Conservation (phyloP, 441 rosid species). For the Monsonia emarginata region DNA sequence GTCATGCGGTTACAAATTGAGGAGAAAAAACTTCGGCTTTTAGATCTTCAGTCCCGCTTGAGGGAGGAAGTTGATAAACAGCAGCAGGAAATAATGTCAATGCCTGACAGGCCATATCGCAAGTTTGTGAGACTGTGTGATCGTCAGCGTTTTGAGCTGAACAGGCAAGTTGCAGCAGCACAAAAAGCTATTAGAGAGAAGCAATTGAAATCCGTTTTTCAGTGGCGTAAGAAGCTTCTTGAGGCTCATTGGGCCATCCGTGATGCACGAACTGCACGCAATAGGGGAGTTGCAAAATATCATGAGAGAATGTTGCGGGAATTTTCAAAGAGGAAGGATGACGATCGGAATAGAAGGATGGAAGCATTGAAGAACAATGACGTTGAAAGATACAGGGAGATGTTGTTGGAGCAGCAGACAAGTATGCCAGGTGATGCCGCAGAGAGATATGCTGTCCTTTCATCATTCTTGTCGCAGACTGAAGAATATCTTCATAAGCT, state of each 20-base stretch:
- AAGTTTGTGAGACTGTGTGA: slow-evolving; percentile 96
- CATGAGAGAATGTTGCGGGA: slow-evolving; percentile 95
- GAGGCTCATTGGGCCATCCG: slow-evolving; percentile 99
- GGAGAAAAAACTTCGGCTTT: slow-evolving; percentile 81
- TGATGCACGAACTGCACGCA: slow-evolving; percentile 97
- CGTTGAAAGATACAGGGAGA: slow-evolving; percentile 97
- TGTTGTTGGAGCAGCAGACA: slow-evolving; percentile 97
- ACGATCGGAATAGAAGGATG: slow-evolving; percentile 93
- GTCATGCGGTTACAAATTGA: slow-evolving; percentile 94
- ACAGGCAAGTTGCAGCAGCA: slow-evolving; percentile 79
- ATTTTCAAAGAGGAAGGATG: slow-evolving; percentile 92
- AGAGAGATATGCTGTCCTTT: slow-evolving; percentile 92
- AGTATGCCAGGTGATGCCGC: slow-evolving; percentile 82
- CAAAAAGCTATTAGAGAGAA: slow-evolving; percentile 85
- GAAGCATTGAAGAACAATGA: slow-evolving; percentile 99
- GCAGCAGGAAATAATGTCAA: slow-evolving; percentile 97
- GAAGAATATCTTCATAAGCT: slow-evolving; percentile 93
- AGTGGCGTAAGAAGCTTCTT: slow-evolving; percentile 98
- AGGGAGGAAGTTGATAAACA: slow-evolving; percentile 94
- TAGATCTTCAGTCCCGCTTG: slow-evolving; percentile 72
- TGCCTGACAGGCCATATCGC: slow-evolving; percentile 98
- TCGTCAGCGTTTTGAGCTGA: slow-evolving; percentile 86
- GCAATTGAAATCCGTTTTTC: slow-evolving; percentile 90
- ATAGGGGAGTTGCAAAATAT: slow-evolving; percentile 98
- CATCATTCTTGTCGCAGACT: slow-evolving; percentile 92